phyloP scores from a whole-genome alignment of 2,329 filamentous ascomycete species.

The Penicillium sp. region DNA sequence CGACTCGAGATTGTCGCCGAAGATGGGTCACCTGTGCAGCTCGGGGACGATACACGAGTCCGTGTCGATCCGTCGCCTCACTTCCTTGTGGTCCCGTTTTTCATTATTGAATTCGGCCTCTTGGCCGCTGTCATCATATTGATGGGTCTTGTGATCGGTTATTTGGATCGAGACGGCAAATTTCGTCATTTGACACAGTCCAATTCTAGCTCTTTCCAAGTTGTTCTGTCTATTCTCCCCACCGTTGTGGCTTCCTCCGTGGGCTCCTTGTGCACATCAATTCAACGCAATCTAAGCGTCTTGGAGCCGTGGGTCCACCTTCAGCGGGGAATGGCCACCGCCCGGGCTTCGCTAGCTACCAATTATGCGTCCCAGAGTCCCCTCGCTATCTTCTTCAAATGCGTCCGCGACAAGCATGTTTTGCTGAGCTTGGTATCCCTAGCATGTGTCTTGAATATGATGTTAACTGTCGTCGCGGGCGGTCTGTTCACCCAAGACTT shows the following conservation, averaged over 20 bases:
- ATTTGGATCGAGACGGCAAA: slow-evolving; percentile 29
- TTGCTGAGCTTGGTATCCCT: slow-evolving; percentile 31
- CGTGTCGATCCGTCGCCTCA: slow-evolving; percentile 34
- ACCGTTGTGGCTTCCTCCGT: slow-evolving; percentile 35
- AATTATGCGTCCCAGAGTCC: slow-evolving; percentile 37
- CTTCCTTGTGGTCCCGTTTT: slow-evolving; percentile 35
- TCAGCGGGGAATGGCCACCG: slow-evolving; percentile 30
- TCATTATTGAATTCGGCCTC: slow-evolving; percentile 35
- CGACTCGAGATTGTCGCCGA: slow-evolving; percentile 30
- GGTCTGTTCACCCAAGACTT: slow-evolving; percentile 36
- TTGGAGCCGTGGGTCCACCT: slow-evolving; percentile 39
- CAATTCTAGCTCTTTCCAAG: slow-evolving; percentile 32
- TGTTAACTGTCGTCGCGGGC: slow-evolving; percentile 33
- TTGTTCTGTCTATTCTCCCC: slow-evolving; percentile 33
- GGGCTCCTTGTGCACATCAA: slow-evolving; percentile 33
- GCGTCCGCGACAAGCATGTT: slow-evolving; percentile 27
- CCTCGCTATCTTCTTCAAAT: slow-evolving; percentile 30
- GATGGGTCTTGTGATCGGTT: slow-evolving; percentile 31
- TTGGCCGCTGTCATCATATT: slow-evolving; percentile 32
- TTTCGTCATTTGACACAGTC: slow-evolving; percentile 34
- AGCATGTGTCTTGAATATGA: slow-evolving; percentile 32
- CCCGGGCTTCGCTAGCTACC: slow-evolving; percentile 29
- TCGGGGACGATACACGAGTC: slow-evolving; percentile 24
- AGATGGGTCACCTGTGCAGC: slow-evolving; percentile 29
- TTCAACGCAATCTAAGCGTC: slow-evolving; percentile 35